These are phyloP conservation scores for Lentinus tigrinus DNA, from an alignment of 768 basidiomycete species.

Conservation along the genomic window DNA sequence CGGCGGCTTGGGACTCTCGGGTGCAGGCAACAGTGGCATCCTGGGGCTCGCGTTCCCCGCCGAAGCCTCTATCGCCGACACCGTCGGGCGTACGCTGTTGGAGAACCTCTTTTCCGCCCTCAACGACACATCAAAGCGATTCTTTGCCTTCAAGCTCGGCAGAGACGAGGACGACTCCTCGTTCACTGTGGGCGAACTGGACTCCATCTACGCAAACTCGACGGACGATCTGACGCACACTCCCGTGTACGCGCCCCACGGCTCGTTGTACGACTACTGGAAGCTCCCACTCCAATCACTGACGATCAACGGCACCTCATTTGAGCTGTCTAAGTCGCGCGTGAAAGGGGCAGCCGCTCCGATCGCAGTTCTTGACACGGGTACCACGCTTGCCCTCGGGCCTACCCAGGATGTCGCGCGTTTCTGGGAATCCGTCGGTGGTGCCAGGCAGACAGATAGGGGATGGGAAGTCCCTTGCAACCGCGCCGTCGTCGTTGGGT, in stretches of 20 bases:
- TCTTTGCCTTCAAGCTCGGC: constrained; percentile 52
- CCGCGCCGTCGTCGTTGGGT: constrained; percentile 43
- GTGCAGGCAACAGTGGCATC: constrained; percentile 52
- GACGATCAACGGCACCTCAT: constrained; percentile 40
- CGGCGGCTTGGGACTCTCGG: constrained; percentile 40
- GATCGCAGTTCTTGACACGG: constrained; percentile 64
- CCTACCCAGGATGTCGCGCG: constrained; percentile 51
- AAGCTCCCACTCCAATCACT: constrained; percentile 49
- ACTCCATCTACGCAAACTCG: constrained; percentile 34
- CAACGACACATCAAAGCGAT: constrained; percentile 36
- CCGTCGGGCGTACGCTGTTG: constrained; percentile 44
- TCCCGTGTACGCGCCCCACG: constrained; percentile 35
- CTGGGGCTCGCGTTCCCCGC: constrained; percentile 53
- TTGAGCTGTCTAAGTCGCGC: constrained; percentile 45
- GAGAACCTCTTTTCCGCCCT: constrained; percentile 47
- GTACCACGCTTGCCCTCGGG: constrained; percentile 56
- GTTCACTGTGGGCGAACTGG: constrained; percentile 53
- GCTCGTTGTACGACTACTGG: constrained; percentile 52
- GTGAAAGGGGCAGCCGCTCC: constrained; percentile 39
- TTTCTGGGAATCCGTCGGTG: constrained; percentile 51
- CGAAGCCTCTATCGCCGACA: constrained; percentile 44
- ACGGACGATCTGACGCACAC: constrained; percentile 34
- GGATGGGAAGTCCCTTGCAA: constrained; percentile 54
- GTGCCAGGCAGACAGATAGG: constrained; percentile 36
- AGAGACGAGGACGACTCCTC: constrained; percentile 38